Evolutionary conservation across 192 early-diverging fungal species (phyloP).

Genomic region (Chytriomyces hyalinus): DNA sequence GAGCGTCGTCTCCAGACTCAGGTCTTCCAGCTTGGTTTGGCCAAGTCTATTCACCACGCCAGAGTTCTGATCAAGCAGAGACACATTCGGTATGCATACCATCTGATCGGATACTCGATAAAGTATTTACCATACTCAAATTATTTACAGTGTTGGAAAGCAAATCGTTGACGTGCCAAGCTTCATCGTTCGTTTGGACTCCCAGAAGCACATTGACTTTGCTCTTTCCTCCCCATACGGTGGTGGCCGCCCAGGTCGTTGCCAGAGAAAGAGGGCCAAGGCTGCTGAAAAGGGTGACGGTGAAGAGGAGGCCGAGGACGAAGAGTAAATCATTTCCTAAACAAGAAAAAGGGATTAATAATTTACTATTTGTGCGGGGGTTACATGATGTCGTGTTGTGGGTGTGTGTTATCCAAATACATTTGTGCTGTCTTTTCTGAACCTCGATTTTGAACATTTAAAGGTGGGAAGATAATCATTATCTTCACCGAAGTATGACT

Average conservation of each 20-base stretch:
- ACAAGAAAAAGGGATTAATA: too few relatives aligned
- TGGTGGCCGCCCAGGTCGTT: slow-evolving; percentile 97
- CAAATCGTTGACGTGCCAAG: slow-evolving; percentile 96
- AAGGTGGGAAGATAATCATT: too few relatives aligned
- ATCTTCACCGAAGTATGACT: too few relatives aligned
- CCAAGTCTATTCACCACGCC: slow-evolving; percentile 99
- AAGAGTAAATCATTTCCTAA: slow-evolving; percentile 39
- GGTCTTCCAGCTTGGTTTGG: slow-evolving; percentile 97
- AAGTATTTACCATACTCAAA: not conserved
- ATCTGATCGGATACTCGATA: too few relatives aligned
- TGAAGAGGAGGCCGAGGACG: slow-evolving; percentile 48
- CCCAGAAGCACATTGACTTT: slow-evolving; percentile 84
- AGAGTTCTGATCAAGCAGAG: slow-evolving; percentile 98
- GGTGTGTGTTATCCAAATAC: too few relatives aligned
- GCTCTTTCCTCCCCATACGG: slow-evolving; percentile 89
- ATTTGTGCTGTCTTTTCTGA: too few relatives aligned
- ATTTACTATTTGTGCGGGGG: too few relatives aligned
- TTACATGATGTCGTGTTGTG: too few relatives aligned
- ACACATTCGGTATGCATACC: slow-evolving; percentile 97
- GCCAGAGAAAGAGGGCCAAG: slow-evolving; percentile 91
- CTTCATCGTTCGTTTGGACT: slow-evolving; percentile 91
- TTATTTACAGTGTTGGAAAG: slow-evolving; percentile 79
- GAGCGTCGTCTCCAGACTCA: slow-evolving; percentile 98
- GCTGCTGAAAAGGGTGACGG: slow-evolving; percentile 55
- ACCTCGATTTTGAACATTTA: too few relatives aligned